A percentile compares a stretch with the other conserved stretches of the same genome.
phyloP scores from a whole-genome alignment of 257 asterid species.

The Gentiana dahurica region DNA sequence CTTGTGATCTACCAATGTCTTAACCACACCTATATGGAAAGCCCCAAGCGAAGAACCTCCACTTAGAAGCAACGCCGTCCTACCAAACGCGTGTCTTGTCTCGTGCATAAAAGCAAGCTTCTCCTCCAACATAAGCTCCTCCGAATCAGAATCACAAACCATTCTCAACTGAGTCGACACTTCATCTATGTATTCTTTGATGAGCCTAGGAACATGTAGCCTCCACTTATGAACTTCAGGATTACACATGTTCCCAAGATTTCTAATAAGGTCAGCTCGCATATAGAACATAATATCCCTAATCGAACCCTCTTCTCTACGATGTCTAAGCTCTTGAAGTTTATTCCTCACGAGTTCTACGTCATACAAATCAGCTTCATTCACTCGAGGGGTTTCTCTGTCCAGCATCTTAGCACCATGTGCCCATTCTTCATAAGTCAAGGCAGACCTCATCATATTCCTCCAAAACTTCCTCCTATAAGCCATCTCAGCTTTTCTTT shows the following conservation, averaged over 20 bases:
- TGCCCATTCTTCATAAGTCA: slow-evolving; percentile 96
- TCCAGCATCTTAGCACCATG: slow-evolving; percentile 88
- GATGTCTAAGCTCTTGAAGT: slow-evolving; percentile 72
- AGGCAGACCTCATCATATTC: slow-evolving; percentile 87
- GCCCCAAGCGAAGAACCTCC: slow-evolving; percentile 98
- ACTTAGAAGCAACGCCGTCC: slow-evolving; percentile 84
- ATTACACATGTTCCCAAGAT: slow-evolving; percentile 91
- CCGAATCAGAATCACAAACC: slow-evolving; percentile 85
- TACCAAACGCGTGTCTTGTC: slow-evolving; percentile 92
- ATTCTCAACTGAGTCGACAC: slow-evolving; percentile 78
- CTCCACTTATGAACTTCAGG: slow-evolving; percentile 90
- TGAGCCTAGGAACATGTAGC: slow-evolving; percentile 82
- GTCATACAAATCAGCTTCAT: slow-evolving; percentile 69
- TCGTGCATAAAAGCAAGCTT: slow-evolving; percentile 95
- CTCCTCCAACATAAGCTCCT: slow-evolving; percentile 88
- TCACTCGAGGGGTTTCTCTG: slow-evolving; percentile 61
- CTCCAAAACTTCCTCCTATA: slow-evolving; percentile 91
- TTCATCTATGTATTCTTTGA: slow-evolving; percentile 86
- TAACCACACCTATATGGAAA: slow-evolving; percentile 86
- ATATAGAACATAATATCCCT: slow-evolving; percentile 82
- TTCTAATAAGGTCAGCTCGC: slow-evolving; percentile 87
- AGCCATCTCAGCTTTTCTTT: slow-evolving; percentile 75
- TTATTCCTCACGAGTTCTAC: slow-evolving; percentile 81
- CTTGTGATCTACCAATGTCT: slow-evolving; percentile 82
- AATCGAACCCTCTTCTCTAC: slow-evolving; percentile 79